Base-by-base conservation (phyloP, 768 basidiomycete species). In the Kwoniella europaea region DNA sequence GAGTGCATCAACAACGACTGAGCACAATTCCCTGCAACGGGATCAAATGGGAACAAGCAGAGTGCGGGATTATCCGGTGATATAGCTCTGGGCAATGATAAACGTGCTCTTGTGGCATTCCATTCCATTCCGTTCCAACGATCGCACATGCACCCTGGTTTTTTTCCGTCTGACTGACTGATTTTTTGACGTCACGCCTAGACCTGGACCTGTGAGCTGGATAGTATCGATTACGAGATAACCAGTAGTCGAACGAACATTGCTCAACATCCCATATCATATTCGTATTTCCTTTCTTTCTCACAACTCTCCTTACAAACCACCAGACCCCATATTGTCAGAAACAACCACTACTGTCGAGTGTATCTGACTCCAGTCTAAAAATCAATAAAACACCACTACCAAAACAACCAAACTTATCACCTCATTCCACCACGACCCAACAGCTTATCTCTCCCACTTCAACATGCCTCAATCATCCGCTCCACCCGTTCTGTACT, bases 401-500 rank as follows among this genome's bases (percentile, higher is more conserved):
- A 18, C 12, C 18, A 10, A 62, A 50, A 43, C 44, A 35, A 42
- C 24, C 15, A 55, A 24, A 55, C 20, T 13, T 58, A 9, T 15
- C 22, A 20, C 29, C 20, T 24, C 35, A 24, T 27, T 41, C 10
- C 13, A 43, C 43, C 61, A 63, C 61, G n/a, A 18, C 61, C 18
- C 24, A n/a, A 12, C n/a, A 65, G 10, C 22, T 27, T 10, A 52
- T 43, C 50, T 15, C 65, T 4, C 20, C 46, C 10, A 29, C 52
- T 22, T 22, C 71, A 76, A 29, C 7, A 80, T 82, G 81, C 77
- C 82, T 24, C 71, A 75, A 57, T 68, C 71, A 43, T 79, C 92
- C 20, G 86, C 86, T 52, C 82, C 89, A 24, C 90, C 94, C 52
- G 84, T 92, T 62, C 86, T 99, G 71, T 86, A 88, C 85, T 88